A percentile compares a stretch with the other conserved stretches of the same genome.
Conservation (phyloP, 192 early-diverging fungal genomes). For the Gonapodya sp. region DNA sequence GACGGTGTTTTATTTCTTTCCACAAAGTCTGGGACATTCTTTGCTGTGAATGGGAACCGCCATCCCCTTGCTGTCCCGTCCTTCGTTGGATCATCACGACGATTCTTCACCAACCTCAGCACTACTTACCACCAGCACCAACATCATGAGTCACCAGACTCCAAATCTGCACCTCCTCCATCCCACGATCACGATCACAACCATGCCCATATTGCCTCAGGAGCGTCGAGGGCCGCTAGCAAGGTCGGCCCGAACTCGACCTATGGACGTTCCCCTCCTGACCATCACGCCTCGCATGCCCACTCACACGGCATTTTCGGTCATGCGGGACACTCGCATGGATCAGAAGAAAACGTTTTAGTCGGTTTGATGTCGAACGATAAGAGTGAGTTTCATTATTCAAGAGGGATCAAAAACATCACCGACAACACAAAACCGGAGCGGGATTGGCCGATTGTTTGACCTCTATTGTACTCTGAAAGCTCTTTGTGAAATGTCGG, state of each 20-base stretch:
- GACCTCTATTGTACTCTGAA: not conserved
- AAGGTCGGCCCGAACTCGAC: not conserved
- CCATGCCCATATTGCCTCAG: not conserved
- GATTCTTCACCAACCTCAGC: no score
- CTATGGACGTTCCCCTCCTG: not conserved
- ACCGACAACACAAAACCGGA: not conserved
- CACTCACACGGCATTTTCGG: not conserved
- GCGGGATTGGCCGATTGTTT: not conserved
- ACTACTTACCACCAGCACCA: not conserved
- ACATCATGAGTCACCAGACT: not conserved
- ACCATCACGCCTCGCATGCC: conserved; percentile 1
- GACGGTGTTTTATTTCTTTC: no score
- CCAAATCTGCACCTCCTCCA: not conserved
- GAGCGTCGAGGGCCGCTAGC: not conserved
- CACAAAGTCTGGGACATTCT: no score
- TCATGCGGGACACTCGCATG: not conserved
- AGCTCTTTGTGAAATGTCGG: not conserved
- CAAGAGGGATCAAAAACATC: not conserved
- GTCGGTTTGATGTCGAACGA: not conserved
- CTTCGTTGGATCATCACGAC: no score
- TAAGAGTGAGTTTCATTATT: not conserved
- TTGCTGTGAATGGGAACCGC: no score
- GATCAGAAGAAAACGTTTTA: not conserved
- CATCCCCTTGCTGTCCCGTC: no score
- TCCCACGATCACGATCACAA: not conserved